phyloP scores from a whole-genome alignment of 305 asterid species.

The Fraxinus sp. region DNA sequence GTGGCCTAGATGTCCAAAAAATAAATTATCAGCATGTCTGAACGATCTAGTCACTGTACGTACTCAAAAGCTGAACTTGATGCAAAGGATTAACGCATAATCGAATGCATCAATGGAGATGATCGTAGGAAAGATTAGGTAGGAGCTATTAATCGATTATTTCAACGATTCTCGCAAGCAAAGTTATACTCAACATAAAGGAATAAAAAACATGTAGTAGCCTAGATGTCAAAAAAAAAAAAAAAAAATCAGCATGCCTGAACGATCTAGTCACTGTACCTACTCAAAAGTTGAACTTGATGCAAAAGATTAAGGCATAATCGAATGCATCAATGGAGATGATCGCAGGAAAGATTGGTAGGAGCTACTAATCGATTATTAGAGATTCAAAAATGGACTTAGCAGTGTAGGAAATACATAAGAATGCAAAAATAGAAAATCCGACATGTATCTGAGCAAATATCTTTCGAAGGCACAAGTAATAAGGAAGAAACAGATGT shows the following conservation, averaged over 20 bases:
- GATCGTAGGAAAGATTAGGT: not conserved
- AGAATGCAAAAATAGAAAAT: not conserved
- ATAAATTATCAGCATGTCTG: constrained; percentile 8
- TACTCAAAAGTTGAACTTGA: not conserved
- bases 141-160: not conserved
- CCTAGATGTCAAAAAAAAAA: not conserved
- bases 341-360: not conserved
- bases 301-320: not conserved
- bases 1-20: constrained; percentile 1
- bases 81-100: not conserved
- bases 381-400: not conserved
- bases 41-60: not conserved
- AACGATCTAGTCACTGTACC: not conserved
- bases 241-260: constrained; percentile 6
- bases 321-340: not conserved
- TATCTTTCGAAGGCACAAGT: not conserved
- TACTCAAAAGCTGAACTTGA: not conserved
- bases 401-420: not conserved
- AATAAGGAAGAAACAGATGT: not conserved
- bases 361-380: not conserved
- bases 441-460: not conserved
- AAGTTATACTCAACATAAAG: not conserved
- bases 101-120: not conserved
- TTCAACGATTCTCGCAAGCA: constrained; percentile 20
- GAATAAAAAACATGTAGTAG: not conserved